These are phyloP conservation scores for Sphagnum contortum DNA, from an alignment of 225 moss, liverwort and hornwort species.

Conservation along the genomic window DNA sequence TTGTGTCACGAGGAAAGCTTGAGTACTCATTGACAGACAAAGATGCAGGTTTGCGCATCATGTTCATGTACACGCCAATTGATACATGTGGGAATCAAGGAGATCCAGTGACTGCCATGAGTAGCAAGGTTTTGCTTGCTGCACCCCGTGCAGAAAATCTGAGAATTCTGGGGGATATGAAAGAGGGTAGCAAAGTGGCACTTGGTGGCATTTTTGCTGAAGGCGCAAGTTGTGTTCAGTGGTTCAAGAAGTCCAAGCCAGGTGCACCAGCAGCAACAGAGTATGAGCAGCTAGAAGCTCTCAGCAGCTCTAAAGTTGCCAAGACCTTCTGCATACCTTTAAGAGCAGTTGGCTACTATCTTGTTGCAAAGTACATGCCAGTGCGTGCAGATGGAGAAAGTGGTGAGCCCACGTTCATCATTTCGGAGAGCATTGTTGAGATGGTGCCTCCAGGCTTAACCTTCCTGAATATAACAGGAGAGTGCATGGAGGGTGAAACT, in stretches of 20 bases:
- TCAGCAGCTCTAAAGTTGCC: constrained; percentile 74
- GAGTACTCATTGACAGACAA: constrained; percentile 56
- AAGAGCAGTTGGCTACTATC: constrained; percentile 66
- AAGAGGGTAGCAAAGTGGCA: constrained; percentile 80
- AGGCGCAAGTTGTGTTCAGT: constrained; percentile 80
- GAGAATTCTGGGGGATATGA: constrained; percentile 73
- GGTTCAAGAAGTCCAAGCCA: constrained; percentile 56
- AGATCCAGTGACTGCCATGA: constrained; percentile 69
- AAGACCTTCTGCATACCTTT: constrained; percentile 88
- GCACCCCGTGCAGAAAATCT: constrained; percentile 63
- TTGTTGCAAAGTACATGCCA: constrained; percentile 84
- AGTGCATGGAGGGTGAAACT: constrained; percentile 64
- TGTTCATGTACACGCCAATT: constrained; percentile 89
- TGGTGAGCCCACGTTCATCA: constrained; percentile 44
- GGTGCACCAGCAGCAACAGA: constrained; percentile 25
- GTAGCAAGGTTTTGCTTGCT: constrained; percentile 58
- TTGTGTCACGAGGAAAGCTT: constrained; percentile 57
- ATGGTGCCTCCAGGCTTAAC: constrained; percentile 72
- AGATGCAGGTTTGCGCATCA: constrained; percentile 72
- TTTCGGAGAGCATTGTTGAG: constrained; percentile 51
- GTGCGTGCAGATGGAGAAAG: constrained; percentile 73
- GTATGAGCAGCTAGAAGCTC: constrained; percentile 45
- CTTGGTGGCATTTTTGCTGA: constrained; percentile 68
- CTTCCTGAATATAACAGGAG: constrained; percentile 73
- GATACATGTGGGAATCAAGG: constrained; percentile 60